A percentile compares a stretch with the other conserved stretches of the same genome.
phyloP scores from a whole-genome alignment of 352 stramenopile genomes.

The Stephanocyclus meneghinianus region DNA sequence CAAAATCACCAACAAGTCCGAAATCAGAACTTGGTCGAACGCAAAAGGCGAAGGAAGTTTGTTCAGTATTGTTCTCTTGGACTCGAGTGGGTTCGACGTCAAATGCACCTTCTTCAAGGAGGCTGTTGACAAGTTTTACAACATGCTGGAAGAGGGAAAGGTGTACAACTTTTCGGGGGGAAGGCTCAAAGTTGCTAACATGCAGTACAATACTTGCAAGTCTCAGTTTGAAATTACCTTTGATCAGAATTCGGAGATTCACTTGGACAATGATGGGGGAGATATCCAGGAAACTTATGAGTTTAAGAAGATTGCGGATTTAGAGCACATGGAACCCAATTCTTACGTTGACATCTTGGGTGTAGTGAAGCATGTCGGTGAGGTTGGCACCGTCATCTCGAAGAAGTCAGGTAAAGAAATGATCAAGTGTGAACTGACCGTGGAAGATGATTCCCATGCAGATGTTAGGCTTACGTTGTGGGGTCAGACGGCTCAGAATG shows the following conservation, averaged over 20 bases:
- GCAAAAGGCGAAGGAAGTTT: slow-evolving; percentile 93
- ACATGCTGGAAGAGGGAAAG: slow-evolving; percentile 85
- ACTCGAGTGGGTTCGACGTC: slow-evolving; percentile 93
- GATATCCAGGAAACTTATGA: slow-evolving; percentile 86
- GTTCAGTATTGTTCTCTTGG: slow-evolving; percentile 94
- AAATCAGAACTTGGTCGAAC: slow-evolving; percentile 96
- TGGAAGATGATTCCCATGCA: slow-evolving; percentile 94
- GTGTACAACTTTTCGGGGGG: slow-evolving; percentile 95
- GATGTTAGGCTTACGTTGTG: slow-evolving; percentile 97
- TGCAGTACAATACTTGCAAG: slow-evolving; percentile 94
- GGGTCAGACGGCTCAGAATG: slow-evolving; percentile 85
- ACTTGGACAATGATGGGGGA: slow-evolving; percentile 86
- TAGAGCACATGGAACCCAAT: slow-evolving; percentile 88
- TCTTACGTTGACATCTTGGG: slow-evolving; percentile 93
- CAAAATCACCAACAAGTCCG: slow-evolving; percentile 86
- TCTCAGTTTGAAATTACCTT: slow-evolving; percentile 98
- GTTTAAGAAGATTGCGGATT: slow-evolving; percentile 91
- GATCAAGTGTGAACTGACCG: slow-evolving; percentile 93
- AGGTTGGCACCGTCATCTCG: slow-evolving; percentile 90
- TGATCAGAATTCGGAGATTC: slow-evolving; percentile 93
- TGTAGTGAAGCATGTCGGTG: slow-evolving; percentile 91
- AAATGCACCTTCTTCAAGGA: slow-evolving; percentile 99
- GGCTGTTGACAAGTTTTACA: slow-evolving; percentile 95
- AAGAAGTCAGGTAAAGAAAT: slow-evolving; percentile 90
- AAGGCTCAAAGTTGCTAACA: slow-evolving; percentile 96